Evolutionary conservation across 2,329 filamentous ascomycete genomes (phyloP), one percentile per base, ranked within the genome.

Genomic region (Lachnellula suecica): DNA sequence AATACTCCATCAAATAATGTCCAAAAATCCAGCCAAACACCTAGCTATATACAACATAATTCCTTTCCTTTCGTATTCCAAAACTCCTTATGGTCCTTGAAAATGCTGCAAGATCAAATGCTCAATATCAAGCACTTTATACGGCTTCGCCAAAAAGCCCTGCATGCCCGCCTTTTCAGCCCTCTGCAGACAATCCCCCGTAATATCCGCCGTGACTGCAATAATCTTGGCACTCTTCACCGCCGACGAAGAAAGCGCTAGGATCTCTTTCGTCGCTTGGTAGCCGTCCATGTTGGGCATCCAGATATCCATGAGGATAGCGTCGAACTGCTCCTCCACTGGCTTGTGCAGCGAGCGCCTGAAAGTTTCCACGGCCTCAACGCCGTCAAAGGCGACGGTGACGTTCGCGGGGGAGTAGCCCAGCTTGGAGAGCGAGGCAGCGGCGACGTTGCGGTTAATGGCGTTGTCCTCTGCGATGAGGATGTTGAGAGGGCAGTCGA

Each of bases 281-380:
- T 87, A 89, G 1, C 86, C 86, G 63, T 89, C 85, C 75, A 89
- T 84, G 58, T 83, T 74, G 1, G 86, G 86, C 65, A 89, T 89
- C 86, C 86, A 89, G 9, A 89, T 76, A 67, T 89, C 86, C 86
- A 89, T 89, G 40, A 89, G 70, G 22, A 89, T 76, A 2, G 87
- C 77, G 61, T 88, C 80, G 51, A 88, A 80, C 2, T 69, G 67
- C 47, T 50, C 64, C 47, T 24, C 58, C 2, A 58, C 58, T 17
- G 56, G 64, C 20, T 59, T 59, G 2, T 49, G 47, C 3, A 77
- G 62, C 6, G 75, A 70, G 20, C 74, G 73, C 47, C 72, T 68
- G 74, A 86, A 85, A 41, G 81, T 74, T 17, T 79, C 75, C 1
- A 89, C 83, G 0, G 85, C 86, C 63, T 89, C 83, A 42, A 79